Evolutionary conservation across 1,284 basidiomycete species (phyloP).

Genomic region (Sporisorium scitamineum): DNA sequence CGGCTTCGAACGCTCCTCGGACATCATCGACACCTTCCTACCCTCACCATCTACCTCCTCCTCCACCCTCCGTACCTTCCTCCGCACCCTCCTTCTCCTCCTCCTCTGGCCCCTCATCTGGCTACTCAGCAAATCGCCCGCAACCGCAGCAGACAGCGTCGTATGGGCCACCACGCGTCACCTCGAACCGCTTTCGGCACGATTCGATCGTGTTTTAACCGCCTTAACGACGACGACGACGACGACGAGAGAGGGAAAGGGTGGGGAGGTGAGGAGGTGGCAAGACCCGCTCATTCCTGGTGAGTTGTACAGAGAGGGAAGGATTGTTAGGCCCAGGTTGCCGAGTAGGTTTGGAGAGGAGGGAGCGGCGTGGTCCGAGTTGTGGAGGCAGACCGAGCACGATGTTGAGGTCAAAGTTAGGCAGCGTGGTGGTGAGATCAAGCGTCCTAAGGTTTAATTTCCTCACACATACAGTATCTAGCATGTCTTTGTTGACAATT

Average conservation of each 20-base stretch:
- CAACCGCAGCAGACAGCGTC: constrained; percentile 44
- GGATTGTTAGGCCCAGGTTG: constrained; percentile 32
- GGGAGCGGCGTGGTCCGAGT: constrained; percentile 8
- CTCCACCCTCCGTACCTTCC: not conserved
- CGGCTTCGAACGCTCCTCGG: constrained; percentile 60
- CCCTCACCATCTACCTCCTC: constrained; percentile 2
- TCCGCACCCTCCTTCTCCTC: constrained; percentile 24
- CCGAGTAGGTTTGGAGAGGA: constrained; percentile 13
- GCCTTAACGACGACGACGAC: no score
- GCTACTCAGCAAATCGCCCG: constrained; percentile 51
- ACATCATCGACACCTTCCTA: constrained; percentile 44
- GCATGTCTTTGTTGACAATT: not conserved
- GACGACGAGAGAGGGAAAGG: no score
- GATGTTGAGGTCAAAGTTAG: constrained; percentile 23
- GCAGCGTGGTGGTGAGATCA: constrained; percentile 26
- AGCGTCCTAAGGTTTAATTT: constrained; percentile 20
- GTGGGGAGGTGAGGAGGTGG: constrained; percentile 11
- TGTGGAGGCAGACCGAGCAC: constrained; percentile 34
- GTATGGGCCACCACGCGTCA: constrained; percentile 48
- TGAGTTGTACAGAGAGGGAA: constrained; percentile 38
- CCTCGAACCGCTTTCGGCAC: constrained; percentile 20
- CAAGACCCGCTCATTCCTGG: constrained; percentile 22
- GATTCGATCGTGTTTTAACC: constrained; percentile 15
- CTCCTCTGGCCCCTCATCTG: constrained; percentile 49
- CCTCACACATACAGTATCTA: not conserved